A percentile compares a stretch with the other conserved stretches of the same genome.
Conservation (phyloP, 805 yeast species). For the Ogataea polymorpha region DNA sequence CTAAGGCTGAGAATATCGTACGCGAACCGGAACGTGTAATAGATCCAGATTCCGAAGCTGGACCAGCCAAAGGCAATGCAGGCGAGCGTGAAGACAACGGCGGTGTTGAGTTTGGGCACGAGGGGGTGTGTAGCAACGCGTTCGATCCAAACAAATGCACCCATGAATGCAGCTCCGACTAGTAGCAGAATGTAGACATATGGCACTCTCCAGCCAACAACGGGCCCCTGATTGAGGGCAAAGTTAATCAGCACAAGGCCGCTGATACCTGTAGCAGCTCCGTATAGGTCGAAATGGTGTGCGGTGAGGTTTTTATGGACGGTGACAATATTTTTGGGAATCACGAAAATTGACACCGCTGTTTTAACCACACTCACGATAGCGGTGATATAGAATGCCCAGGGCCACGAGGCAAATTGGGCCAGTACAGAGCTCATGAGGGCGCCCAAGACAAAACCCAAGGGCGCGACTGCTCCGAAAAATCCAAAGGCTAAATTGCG, state of each 20-base stretch:
- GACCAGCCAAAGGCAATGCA: conserved; percentile 71
- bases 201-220: conserved; percentile 60
- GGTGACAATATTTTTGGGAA: conserved; percentile 35
- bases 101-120: conserved; percentile 39
- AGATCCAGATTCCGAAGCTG: conserved; percentile 72
- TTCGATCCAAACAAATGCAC: conserved; percentile 50
- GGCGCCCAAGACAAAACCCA: conserved; percentile 57
- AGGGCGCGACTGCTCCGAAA: conserved; percentile 62
- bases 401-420: conserved; percentile 54
- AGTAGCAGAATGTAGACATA: conserved; percentile 58
- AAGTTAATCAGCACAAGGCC: conserved; percentile 65
- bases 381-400: conserved; percentile 51
- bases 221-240: conserved; percentile 74
- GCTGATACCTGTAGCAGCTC: conserved; percentile 53
- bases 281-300: conserved; percentile 45
- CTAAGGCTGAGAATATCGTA: conserved; percentile 48
- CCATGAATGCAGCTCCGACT: conserved; percentile 43
- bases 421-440: conserved; percentile 48
- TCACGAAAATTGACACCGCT: conserved; percentile 32
- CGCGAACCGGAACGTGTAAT: conserved; percentile 53
- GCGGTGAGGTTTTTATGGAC: conserved; percentile 7
- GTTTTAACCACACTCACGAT: conserved; percentile 38
- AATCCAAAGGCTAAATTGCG: conserved; percentile 54
- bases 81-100: conserved; percentile 46
- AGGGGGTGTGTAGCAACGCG: conserved; percentile 31